Evolutionary conservation across 2,329 filamentous ascomycete genomes (phyloP).

Genomic region (Mycocentrospora acerina): DNA sequence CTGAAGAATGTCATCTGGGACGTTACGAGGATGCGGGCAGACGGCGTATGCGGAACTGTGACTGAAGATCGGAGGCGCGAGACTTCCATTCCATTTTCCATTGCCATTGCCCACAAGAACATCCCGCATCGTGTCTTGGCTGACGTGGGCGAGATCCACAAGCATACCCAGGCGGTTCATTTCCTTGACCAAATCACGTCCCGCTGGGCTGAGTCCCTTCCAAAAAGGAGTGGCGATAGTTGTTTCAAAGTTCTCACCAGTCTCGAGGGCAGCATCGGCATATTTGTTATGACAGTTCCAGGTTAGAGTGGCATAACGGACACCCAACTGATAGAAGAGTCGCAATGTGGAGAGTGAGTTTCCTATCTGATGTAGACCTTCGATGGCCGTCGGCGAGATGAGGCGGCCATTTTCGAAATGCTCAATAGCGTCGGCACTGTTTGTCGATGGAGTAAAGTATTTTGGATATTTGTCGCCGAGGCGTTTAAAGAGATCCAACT

Average conservation of each 20-base stretch:
- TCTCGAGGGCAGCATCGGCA: slow-evolving; percentile 77
- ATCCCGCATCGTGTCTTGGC: slow-evolving; percentile 80
- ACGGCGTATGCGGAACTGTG: slow-evolving; percentile 80
- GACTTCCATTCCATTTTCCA: slow-evolving; percentile 66
- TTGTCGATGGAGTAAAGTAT: slow-evolving; percentile 65
- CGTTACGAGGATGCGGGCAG: slow-evolving; percentile 88
- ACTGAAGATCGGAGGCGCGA: slow-evolving; percentile 83
- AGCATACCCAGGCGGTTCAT: slow-evolving; percentile 96
- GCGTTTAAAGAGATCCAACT: slow-evolving; percentile 72
- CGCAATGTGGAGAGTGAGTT: slow-evolving; percentile 78
- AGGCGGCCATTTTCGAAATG: slow-evolving; percentile 47
- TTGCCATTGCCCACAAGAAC: slow-evolving; percentile 63
- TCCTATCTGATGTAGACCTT: slow-evolving; percentile 87
- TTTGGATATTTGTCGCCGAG: slow-evolving; percentile 65
- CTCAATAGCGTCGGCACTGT: slow-evolving; percentile 61
- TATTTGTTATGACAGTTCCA: slow-evolving; percentile 93
- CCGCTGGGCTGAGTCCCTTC: slow-evolving; percentile 71
- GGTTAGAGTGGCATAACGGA: slow-evolving; percentile 84
- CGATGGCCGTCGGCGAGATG: slow-evolving; percentile 41
- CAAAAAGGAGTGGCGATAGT: slow-evolving; percentile 58
- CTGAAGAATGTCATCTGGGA: slow-evolving; percentile 78
- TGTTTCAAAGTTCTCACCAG: slow-evolving; percentile 44
- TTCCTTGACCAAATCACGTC: slow-evolving; percentile 71
- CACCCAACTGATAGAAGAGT: slow-evolving; percentile 73
- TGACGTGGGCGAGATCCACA: slow-evolving; percentile 82